Evolutionary conservation across 139 green algal genomes (phyloP).

Genomic region (Spirogloea muscicola): DNA sequence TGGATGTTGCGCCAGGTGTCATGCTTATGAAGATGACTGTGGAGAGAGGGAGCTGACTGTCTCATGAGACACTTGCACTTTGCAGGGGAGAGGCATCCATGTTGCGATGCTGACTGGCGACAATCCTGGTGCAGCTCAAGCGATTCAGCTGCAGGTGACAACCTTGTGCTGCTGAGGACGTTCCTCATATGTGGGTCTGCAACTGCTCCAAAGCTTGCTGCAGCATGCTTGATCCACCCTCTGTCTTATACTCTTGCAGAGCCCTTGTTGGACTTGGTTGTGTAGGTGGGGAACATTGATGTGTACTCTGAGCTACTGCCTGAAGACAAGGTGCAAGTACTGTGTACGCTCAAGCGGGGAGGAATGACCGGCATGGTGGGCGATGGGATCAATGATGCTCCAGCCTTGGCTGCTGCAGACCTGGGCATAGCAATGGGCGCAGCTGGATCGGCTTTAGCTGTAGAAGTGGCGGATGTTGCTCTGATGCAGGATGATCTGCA

Average conservation of each 20-base stretch:
- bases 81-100: no score
- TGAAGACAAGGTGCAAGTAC: conserved; percentile 52
- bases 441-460: conserved; percentile 57
- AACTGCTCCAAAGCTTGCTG: no score
- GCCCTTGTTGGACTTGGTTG: no score
- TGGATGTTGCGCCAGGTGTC: no score
- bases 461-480: conserved; percentile 70
- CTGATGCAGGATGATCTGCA: conserved; percentile 67
- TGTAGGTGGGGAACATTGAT: conserved; percentile 2
- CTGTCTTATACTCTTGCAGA: no score
- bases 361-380: conserved; percentile 53
- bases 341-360: conserved; percentile 20
- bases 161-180: background rate
- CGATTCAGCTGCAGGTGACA: conserved; percentile 43
- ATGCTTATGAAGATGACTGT: no score
- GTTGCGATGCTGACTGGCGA: conserved; percentile 66
- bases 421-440: conserved; percentile 67
- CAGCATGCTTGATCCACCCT: no score
- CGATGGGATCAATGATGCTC: conserved; percentile 70
- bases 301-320: conserved; percentile 40
- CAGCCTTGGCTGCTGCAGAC: conserved; percentile 49
- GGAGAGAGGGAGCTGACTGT: no score
- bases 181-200: no score
- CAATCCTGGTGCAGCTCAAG: conserved; percentile 43
- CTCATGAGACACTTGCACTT: no score